These are phyloP conservation scores for Pyricularia sp. DNA, from an alignment of 2,329 filamentous ascomycete species.

Conservation along the genomic window DNA sequence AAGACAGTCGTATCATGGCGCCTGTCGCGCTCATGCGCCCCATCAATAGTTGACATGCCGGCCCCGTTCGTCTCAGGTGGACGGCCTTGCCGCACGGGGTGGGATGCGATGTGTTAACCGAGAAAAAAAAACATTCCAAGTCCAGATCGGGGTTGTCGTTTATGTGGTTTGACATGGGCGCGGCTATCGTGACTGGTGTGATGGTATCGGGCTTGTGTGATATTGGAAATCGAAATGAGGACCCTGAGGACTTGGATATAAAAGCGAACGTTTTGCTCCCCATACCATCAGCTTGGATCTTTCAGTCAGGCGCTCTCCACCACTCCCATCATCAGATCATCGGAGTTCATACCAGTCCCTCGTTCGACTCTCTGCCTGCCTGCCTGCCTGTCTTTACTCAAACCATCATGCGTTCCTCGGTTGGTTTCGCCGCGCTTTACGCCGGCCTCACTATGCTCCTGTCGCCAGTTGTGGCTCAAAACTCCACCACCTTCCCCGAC, in stretches of 20 bases:
- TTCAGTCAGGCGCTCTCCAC: not conserved
- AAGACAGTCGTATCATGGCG: not conserved
- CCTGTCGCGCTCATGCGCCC: not conserved
- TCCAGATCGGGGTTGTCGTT: too few relatives aligned
- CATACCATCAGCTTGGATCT: not conserved
- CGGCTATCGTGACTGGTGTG: not conserved
- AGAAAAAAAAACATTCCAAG: too few relatives aligned
- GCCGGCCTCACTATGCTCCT: not conserved
- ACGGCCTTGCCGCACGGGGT: not conserved
- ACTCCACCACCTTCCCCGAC: not conserved
- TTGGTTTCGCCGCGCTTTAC: constrained; percentile 3
- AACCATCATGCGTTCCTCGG: not conserved
- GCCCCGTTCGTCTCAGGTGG: not conserved
- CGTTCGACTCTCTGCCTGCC: not conserved
- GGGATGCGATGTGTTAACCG: not conserved
- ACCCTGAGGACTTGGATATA: not conserved
- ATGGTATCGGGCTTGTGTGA: not conserved
- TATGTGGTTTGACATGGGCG: not conserved
- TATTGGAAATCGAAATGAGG: not conserved
- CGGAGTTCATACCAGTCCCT: not conserved
- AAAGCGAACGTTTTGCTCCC: not conserved
- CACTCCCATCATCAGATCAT: not conserved
- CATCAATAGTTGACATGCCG: not conserved
- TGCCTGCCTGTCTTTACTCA: not conserved
- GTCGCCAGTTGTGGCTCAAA: not conserved